Evolutionary conservation across 441 rosid species (phyloP).

Genomic region (Biscutella laevigata): DNA sequence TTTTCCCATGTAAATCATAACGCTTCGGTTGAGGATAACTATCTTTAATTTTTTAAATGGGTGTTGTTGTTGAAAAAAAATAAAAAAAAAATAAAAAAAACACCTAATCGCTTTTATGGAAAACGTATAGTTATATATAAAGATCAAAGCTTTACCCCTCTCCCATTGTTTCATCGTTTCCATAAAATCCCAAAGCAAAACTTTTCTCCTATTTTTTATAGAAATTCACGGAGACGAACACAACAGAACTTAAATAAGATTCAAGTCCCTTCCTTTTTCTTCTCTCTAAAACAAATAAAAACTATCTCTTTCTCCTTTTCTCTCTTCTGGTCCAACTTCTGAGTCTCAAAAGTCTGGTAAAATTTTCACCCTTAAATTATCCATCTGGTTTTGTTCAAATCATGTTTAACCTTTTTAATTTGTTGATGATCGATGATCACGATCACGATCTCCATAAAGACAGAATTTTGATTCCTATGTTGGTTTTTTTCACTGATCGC

Average conservation of each 20-base stretch:
- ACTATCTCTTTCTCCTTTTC: background rate
- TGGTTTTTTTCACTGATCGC: too few species aligned
- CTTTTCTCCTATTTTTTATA: slow-evolving; percentile 6
- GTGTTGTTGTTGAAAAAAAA: too few species aligned
- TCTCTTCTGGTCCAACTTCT: slow-evolving; percentile 20
- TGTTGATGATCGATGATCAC: slow-evolving; percentile 16
- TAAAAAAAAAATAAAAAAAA: too few species aligned
- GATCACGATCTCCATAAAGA: slow-evolving; percentile 12
- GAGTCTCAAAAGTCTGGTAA: slow-evolving; percentile 23
- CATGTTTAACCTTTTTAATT: slow-evolving; percentile 11
- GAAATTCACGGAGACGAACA: slow-evolving; percentile 20
- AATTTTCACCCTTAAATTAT: slow-evolving; percentile 22
- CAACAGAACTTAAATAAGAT: background rate
- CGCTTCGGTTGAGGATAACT: too few species aligned
- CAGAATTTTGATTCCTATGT: background rate
- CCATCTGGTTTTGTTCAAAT: slow-evolving; percentile 39
- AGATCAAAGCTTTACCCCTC: slow-evolving; percentile 12
- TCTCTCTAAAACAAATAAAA: slow-evolving; percentile 1
- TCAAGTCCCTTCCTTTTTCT: slow-evolving; percentile 10
- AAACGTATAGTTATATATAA: slow-evolving; percentile 31
- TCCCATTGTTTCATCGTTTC: background rate
- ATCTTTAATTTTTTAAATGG: too few species aligned
- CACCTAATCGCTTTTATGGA: slow-evolving; percentile 33
- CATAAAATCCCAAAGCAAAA: slow-evolving; percentile 1
- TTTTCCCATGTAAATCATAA: too few species aligned